Evolutionary conservation across 179 eudicot genomes (phyloP).

Genomic region (Carnegiea gigantea): DNA sequence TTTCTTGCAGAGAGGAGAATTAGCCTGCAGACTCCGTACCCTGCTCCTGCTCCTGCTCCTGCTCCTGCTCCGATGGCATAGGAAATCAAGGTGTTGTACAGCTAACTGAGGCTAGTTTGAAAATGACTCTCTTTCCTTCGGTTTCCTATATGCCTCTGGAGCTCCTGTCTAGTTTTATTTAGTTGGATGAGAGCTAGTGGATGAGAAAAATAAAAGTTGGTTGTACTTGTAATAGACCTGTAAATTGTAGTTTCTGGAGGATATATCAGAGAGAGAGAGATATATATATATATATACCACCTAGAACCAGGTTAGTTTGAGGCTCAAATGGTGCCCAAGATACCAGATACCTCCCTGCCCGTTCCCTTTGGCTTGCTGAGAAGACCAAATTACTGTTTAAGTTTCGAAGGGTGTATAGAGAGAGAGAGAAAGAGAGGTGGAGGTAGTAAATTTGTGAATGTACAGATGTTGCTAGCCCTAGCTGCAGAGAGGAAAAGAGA

Average conservation of each 20-base stretch:
- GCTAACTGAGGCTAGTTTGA: constrained; percentile 68
- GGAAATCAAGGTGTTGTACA: constrained; percentile 55
- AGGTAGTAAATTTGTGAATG: not conserved
- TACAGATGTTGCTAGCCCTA: constrained; percentile 8
- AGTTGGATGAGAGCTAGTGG: constrained; percentile 37
- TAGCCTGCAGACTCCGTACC: constrained; percentile 46
- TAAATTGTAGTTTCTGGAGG: constrained; percentile 42
- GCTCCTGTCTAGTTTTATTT: constrained; percentile 36
- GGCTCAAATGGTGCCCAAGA: constrained; percentile 1
- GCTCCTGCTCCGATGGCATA: constrained; percentile 46
- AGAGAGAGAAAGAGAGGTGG: not conserved
- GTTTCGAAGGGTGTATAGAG: not conserved
- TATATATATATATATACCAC: constrained; percentile 37
- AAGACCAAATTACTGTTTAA: not conserved
- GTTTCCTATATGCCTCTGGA: constrained; percentile 22
- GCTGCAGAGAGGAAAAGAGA: not conserved
- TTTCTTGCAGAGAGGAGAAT: constrained; percentile 69
- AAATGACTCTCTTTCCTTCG: constrained; percentile 29
- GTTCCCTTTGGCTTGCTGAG: not conserved
- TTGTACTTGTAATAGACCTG: constrained; percentile 50
- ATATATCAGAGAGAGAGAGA: not conserved
- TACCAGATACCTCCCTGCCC: not conserved
- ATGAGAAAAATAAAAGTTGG: constrained; percentile 42
- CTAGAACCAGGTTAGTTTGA: constrained; percentile 45
- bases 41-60: constrained; percentile 49